A percentile compares a stretch with the other conserved stretches of the same genome.
These are phyloP conservation scores for Nakazawaea molendinolei DNA, from an alignment of 805 yeast genomes.

Conservation along the genomic window DNA sequence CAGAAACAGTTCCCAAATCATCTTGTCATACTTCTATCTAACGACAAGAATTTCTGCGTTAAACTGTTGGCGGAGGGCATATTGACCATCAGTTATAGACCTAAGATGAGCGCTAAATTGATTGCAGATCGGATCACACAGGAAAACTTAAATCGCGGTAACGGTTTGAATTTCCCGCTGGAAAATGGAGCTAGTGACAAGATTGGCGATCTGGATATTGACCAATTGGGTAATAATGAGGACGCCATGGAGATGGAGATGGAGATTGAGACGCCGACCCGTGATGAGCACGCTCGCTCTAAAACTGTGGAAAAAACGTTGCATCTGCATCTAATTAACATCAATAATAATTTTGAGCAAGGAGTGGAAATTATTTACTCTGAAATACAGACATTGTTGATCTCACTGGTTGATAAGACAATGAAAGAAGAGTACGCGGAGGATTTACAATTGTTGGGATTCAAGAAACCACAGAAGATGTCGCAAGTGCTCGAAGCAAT, in stretches of 20 bases:
- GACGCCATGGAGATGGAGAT: not conserved
- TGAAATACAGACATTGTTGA: constrained; percentile 34
- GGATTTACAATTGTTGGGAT: constrained; percentile 47
- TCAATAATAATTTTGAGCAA: constrained; percentile 13
- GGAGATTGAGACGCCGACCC: too few relatives aligned
- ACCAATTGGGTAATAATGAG: not conserved
- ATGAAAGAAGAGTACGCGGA: constrained; percentile 52
- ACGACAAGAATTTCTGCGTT: constrained; percentile 77
- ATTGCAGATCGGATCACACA: constrained; percentile 33
- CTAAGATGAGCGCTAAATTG: constrained; percentile 35
- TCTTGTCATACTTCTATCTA: constrained; percentile 61
- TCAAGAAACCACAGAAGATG: constrained; percentile 30
- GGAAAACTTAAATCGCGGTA: constrained; percentile 21
- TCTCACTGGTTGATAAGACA: constrained; percentile 42
- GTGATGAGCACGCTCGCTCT: too few relatives aligned
- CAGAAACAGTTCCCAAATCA: constrained; percentile 25
- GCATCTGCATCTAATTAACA: not conserved
- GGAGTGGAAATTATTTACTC: constrained; percentile 24
- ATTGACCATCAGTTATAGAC: constrained; percentile 52
- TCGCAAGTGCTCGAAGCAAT: constrained; percentile 36
- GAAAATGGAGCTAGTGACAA: not conserved
- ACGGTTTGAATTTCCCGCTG: not conserved
- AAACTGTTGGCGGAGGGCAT: constrained; percentile 67
- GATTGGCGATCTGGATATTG: too few relatives aligned
- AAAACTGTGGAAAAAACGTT: not conserved